Percentiles rank a stretch among this genome's conserved stretches.
Evolutionary conservation across 2,329 filamentous ascomycete species (phyloP).

Genomic region (Aciculosporium take): DNA sequence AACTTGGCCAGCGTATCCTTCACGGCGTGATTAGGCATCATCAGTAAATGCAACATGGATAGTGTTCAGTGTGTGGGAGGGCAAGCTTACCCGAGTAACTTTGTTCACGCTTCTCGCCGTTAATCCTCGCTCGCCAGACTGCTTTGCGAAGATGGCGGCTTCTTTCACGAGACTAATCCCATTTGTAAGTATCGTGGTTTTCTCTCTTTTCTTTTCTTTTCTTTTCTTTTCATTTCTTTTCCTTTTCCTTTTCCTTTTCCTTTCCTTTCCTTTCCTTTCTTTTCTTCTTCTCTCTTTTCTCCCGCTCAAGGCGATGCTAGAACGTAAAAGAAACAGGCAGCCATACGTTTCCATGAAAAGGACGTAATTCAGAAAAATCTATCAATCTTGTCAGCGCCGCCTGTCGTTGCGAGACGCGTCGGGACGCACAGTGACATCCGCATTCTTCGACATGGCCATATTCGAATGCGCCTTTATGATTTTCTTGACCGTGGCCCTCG

Average conservation of each 20-base stretch:
- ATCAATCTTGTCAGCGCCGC: conserved; percentile 12
- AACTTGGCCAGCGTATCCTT: conserved; percentile 55
- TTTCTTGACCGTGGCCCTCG: conserved; percentile 71
- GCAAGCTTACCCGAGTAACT: conserved; percentile 52
- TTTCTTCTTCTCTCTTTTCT: not conserved
- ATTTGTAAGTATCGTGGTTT: not conserved
- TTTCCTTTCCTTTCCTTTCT: not conserved
- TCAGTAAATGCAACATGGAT: not conserved
- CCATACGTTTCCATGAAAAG: conserved; percentile 58
- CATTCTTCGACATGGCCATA: conserved; percentile 68
- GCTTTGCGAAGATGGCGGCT: conserved; percentile 61
- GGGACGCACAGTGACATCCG: conserved; percentile 58
- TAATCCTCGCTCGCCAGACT: conserved; percentile 56
- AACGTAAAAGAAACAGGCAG: not conserved
- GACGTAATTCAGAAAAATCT: conserved; percentile 78
- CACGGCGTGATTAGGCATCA: not conserved
- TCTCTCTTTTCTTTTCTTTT: not conserved
- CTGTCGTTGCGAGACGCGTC: conserved; percentile 9
- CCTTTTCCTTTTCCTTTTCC: not conserved
- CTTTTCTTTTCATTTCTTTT: not conserved
- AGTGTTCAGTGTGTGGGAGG: conserved; percentile 14
- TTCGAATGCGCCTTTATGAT: conserved; percentile 82
- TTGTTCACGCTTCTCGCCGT: conserved; percentile 65
- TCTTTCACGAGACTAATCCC: conserved; percentile 57
- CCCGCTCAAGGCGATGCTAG: too few relatives aligned